phyloP scores from a whole-genome alignment of 306 rosid genomes.

The Castanea crenata region DNA sequence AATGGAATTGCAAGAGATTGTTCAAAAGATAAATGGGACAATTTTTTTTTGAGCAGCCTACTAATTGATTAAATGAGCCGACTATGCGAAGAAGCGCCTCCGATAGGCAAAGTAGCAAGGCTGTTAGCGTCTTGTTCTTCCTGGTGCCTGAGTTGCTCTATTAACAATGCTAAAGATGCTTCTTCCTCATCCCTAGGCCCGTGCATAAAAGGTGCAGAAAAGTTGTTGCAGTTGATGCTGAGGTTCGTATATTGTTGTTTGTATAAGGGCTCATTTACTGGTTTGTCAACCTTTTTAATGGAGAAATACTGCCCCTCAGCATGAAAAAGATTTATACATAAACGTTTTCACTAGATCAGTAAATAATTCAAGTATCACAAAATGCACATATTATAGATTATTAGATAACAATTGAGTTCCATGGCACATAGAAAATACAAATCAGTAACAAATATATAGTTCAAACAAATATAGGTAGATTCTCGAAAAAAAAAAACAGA shows the following conservation, averaged over 20 bases:
- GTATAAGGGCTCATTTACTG: not conserved
- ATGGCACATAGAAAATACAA: not conserved
- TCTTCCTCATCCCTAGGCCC: slow-evolving; percentile 21
- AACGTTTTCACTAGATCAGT: too few species aligned
- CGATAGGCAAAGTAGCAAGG: not conserved
- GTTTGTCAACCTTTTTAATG: not conserved
- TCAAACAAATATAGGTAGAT: not conserved
- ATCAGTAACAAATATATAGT: not conserved
- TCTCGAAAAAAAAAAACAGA: too few species aligned
- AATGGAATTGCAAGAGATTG: not conserved
- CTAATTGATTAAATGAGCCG: not conserved
- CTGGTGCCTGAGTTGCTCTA: slow-evolving; percentile 18
- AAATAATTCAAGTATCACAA: not conserved
- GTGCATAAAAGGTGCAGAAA: not conserved
- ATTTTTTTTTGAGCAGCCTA: too few species aligned
- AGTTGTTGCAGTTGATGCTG: not conserved
- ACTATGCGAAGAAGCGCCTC: slow-evolving; percentile 6
- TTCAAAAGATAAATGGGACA: not conserved
- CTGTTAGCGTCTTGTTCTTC: slow-evolving; percentile 19
- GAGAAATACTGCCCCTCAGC: slow-evolving; percentile 30
- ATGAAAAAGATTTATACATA: not conserved
- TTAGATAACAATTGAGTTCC: not conserved
- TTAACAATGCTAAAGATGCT: slow-evolving; percentile 10
- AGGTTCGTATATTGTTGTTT: not conserved
- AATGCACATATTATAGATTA: not conserved